These are phyloP conservation scores for Diplodia sapinea DNA, from an alignment of 2,329 filamentous ascomycete genomes.

Conservation along the genomic window DNA sequence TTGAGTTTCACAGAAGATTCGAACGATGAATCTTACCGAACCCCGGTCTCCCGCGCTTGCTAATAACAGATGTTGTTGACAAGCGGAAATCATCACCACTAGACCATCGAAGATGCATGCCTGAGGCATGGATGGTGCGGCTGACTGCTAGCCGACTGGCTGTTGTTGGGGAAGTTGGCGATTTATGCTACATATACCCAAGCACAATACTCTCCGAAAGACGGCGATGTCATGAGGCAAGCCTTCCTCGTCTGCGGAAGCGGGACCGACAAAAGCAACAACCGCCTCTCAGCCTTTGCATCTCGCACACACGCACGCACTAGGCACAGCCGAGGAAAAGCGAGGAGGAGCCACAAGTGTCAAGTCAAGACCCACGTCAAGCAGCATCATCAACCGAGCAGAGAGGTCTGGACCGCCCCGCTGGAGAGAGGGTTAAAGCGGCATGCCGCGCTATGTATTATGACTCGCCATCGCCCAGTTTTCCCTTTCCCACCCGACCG, in stretches of 20 bases:
- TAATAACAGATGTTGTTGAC: background rate
- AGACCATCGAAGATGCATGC: conserved; percentile 6
- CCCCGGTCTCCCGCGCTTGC: conserved; percentile 19
- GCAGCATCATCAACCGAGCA: conserved; percentile 5
- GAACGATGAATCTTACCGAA: background rate
- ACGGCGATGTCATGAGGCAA: background rate
- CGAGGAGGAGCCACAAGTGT: background rate
- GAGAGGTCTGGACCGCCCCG: conserved; percentile 7
- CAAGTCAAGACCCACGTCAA: too few relatives aligned
- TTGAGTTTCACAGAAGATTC: background rate
- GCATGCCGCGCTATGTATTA: background rate
- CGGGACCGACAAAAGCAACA: conserved; percentile 5
- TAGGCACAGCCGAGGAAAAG: conserved; percentile 1
- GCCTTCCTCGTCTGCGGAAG: conserved; percentile 5
- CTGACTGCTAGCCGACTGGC: background rate
- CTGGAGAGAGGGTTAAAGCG: conserved; percentile 8
- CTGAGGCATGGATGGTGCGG: background rate
- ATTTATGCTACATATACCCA: too few relatives aligned
- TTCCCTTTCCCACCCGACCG: background rate
- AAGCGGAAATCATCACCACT: conserved; percentile 26
- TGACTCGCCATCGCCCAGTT: conserved; percentile 10
- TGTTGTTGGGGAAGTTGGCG: background rate
- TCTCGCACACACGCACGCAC: background rate
- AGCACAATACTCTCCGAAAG: too few relatives aligned
- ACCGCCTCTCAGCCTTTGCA: too few relatives aligned